Evolutionary conservation across 441 rosid species (phyloP).

Genomic region (Biscutella auriculata): DNA sequence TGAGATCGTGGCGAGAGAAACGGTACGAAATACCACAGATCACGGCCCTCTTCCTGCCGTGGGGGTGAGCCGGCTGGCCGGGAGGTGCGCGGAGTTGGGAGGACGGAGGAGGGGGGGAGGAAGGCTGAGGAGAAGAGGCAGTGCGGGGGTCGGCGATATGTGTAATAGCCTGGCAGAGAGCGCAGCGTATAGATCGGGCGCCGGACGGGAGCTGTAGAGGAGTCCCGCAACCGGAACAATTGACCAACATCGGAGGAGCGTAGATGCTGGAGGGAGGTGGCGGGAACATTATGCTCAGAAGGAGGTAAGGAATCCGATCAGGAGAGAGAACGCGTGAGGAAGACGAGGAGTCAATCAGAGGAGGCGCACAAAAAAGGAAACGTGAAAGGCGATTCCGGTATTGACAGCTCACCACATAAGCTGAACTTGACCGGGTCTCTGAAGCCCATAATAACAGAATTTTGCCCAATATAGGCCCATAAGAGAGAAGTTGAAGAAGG

Average conservation of each 20-base stretch:
- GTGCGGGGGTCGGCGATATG: constrained; percentile 56
- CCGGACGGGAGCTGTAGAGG: constrained; percentile 73
- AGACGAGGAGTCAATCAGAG: constrained; percentile 8
- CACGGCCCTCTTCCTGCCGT: constrained; percentile 78
- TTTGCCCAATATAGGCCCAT: background rate
- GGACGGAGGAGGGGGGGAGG: constrained; percentile 25
- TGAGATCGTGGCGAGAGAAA: constrained; percentile 54
- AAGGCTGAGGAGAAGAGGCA: constrained; percentile 26
- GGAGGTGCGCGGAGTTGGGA: constrained; percentile 40
- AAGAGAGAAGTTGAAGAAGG: background rate
- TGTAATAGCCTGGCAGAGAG: constrained; percentile 68
- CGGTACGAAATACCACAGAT: constrained; percentile 74
- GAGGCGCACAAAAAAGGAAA: background rate
- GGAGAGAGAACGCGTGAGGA: constrained; percentile 13
- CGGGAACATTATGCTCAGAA: constrained; percentile 21
- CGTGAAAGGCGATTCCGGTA: background rate
- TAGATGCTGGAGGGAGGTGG: constrained; percentile 22
- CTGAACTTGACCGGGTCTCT: no score
- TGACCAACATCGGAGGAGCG: constrained; percentile 45
- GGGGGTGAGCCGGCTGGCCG: constrained; percentile 45
- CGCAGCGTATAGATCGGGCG: constrained; percentile 80
- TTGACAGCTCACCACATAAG: constrained; percentile 6
- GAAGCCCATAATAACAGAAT: background rate
- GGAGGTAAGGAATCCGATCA: constrained; percentile 4
- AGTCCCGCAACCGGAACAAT: constrained; percentile 68